Evolutionary conservation across 1,284 basidiomycete genomes (phyloP).

Genomic region (Microstroma glucosiphilum): DNA sequence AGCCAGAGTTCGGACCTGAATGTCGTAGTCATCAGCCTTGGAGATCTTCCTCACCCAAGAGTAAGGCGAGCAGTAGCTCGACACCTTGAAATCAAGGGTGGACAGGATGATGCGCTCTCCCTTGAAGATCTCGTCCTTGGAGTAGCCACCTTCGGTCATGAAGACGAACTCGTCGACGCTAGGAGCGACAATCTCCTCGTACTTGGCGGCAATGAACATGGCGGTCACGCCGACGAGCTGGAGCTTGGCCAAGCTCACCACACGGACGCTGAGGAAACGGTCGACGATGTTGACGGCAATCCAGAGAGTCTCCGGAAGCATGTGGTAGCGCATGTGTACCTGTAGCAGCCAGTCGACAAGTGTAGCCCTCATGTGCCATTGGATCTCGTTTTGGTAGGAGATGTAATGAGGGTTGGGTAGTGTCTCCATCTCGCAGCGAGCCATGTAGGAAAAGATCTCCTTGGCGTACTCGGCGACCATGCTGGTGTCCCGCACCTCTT

Average conservation of each 20-base stretch:
- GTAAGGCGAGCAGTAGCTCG: conserved; percentile 97
- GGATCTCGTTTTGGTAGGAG: conserved; percentile 86
- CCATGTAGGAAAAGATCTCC: conserved; percentile 97
- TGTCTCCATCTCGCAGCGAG: conserved; percentile 61
- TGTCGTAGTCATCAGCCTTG: conserved; percentile 95
- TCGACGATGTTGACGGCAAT: conserved; percentile 64
- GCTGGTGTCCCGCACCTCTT: conserved; percentile 78
- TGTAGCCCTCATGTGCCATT: conserved; percentile 60
- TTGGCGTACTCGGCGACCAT: conserved; percentile 98
- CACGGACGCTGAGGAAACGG: conserved; percentile 61
- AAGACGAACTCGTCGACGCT: conserved; percentile 54
- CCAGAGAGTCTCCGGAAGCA: conserved; percentile 65
- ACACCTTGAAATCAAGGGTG: conserved; percentile 89
- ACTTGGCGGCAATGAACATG: conserved; percentile 64
- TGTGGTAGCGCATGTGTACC: conserved; percentile 63
- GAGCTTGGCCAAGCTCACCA: conserved; percentile 61
- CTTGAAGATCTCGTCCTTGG: conserved; percentile 81
- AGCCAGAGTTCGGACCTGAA: conserved; percentile 83
- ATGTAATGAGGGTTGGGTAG: conserved; percentile 96
- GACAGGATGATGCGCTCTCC: conserved; percentile 80
- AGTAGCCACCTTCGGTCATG: conserved; percentile 82
- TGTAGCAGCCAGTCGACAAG: conserved; percentile 59
- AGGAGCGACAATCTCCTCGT: conserved; percentile 52
- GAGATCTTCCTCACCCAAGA: conserved; percentile 95
- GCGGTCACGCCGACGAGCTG: conserved; percentile 63